Evolutionary conservation across 345 rosid species (phyloP), one percentile per base, ranked within the genome.

Genomic region (Odontarrhena argentea): DNA sequence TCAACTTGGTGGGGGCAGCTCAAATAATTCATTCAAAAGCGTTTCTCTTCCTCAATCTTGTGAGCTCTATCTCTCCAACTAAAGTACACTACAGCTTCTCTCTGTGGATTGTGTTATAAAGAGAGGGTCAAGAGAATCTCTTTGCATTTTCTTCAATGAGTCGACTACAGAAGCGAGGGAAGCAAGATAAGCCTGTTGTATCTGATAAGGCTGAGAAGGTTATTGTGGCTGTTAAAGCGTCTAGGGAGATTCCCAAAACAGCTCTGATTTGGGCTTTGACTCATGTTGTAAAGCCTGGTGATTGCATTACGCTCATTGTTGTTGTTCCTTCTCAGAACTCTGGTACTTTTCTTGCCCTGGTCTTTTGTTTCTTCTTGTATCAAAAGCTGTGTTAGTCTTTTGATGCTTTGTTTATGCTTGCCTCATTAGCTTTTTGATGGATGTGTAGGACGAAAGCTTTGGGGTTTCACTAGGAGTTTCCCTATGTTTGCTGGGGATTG

Each of bases 231-330:
- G 96, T 95, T 69, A 95, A 89, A 86, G 96, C 98, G 1, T 91
- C 99, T 9, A 89, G 85, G 81, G 99, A 95, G 80, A 86, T 95
- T 70, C 92, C 99, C 1, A 91, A 85, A 80, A 82, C 86, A 49
- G 99, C 99, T 37, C 75, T 95, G 46, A 90, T 91, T 32, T 95
- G 99, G 99, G 97, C 99, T 69, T 80, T 95, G 87, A 91, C 98
- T 71, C 99, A 95, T 76, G 94, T 95, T 63, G 98, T 87, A 63
- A 94, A 91, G 55, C 97, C 98, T 60, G 96, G 97, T 15, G 96
- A 92, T 62, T 89, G 94, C 87, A 95, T 95, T 63, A 87, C 97
- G 0, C 77, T 95, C 46, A 84, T 95, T 37, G 98, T 95, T 64
- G 94, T 95, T 61, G 91, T 95, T 47, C 88, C 96, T 77, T 85